Base-by-base conservation (phyloP, 2,329 filamentous ascomycete species). In the Pseudocercospora musae region DNA sequence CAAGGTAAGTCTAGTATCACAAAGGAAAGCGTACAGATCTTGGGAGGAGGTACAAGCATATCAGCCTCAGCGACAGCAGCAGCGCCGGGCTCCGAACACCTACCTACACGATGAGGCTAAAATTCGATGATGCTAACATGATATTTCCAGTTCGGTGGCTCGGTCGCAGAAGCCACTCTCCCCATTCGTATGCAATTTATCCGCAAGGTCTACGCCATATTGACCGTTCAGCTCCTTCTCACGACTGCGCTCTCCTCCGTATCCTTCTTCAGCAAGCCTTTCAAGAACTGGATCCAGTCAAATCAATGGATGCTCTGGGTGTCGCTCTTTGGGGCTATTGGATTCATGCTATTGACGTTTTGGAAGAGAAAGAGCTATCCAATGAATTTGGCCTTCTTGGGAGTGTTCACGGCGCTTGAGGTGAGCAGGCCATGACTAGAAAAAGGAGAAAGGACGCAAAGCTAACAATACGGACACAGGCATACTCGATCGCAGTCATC, bases 161-260 rank as follows among this genome's bases (percentile, higher is more conserved):
- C 89, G 18, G 93, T 98, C 63, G 89, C 93, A 69, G 95, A 98
- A 81, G 94, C 91, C 52, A 96, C 93, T 20, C 83, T 98, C 74
- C 92, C 96, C 73, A 96, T 99, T 60, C 69, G 73, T 65, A 96
- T 97, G 87, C 91, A 95, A 78, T 99, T 75, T 67, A 73, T 75
- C 62, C 71, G 73, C 78, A 98, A 98, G 83, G 95, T 99, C 75
- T 99, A 99, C 80, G 89, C 92, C 62, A 99, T 99, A 78, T 84
- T 99, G 80, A 96, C 95, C n/a, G 87, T 92, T 57, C 95, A 99
- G 77, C 87, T 99, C 58, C 82, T 98, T 73, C 87, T 89, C 62
- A 99, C 95, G 7, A 89, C 89, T 40, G 84, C 85, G 65, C 83
- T 98, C 69, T 92, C 90, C 80, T 85, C 88, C 65, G 79, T 97